Conservation (phyloP, 805 yeast genomes). For the Debaryomyces maramus region DNA sequence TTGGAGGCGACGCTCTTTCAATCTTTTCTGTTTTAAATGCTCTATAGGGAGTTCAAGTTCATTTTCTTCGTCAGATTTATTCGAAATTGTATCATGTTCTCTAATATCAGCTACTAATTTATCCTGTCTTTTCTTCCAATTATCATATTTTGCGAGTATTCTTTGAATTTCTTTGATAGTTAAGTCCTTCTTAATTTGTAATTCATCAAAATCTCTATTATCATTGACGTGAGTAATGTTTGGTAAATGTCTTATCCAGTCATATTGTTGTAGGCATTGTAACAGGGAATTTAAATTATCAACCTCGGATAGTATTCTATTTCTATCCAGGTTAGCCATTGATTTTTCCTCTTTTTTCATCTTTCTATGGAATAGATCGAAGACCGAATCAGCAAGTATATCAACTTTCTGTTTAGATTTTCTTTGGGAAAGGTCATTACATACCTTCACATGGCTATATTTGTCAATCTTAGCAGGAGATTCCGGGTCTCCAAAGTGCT, state of each 20-base stretch:
- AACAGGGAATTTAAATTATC: conserved; percentile 51
- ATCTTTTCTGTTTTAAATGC: conserved; percentile 22
- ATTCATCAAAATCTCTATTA: conserved; percentile 47
- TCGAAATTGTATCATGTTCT: conserved; percentile 10
- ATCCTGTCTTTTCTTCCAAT: conserved; percentile 37
- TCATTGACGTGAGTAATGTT: conserved; percentile 53
- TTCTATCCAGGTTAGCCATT: conserved; percentile 55
- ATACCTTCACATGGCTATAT: conserved; percentile 8
- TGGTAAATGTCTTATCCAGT: conserved; percentile 49
- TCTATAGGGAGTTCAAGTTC: conserved; percentile 27
- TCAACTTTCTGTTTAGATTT: conserved; percentile 23
- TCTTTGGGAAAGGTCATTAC: conserved; percentile 18
- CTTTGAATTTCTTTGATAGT: conserved; percentile 51
- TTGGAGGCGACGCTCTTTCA: conserved; percentile 19
- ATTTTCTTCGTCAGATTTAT: conserved; percentile 20
- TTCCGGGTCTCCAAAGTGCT: conserved; percentile 13
- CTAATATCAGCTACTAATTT: conserved; percentile 26
- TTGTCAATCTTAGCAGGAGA: conserved; percentile 6
- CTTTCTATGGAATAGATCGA: conserved; percentile 50
- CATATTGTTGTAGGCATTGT: conserved; percentile 38
- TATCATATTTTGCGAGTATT: conserved; percentile 35
- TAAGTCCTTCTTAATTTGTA: conserved; percentile 48
- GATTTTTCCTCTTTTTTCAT: conserved; percentile 66
- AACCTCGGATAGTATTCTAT: conserved; percentile 53
- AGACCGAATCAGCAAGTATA: conserved; percentile 49